Base-by-base conservation (phyloP, 2,329 filamentous ascomycete species). In the Ophiostoma populinum region DNA sequence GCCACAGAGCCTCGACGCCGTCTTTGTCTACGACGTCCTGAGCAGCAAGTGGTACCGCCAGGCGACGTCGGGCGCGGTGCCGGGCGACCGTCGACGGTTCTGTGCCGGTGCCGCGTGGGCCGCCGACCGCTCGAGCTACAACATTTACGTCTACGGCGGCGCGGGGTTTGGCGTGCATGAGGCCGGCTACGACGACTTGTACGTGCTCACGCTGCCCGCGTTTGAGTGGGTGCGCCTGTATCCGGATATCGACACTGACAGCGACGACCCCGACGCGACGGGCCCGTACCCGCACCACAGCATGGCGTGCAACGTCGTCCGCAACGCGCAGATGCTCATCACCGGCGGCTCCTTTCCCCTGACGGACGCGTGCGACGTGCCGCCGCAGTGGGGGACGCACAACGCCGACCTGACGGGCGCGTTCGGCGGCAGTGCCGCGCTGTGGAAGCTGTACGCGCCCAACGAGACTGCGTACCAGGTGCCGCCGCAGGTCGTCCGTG, bases 141-240 rank as follows among this genome's bases (percentile, higher is more conserved):
- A 77, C 43, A 69, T 77, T 66, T 75, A 76, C 43, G 47, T 75
- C 3, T 75, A 75, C 45, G 72, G 72, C 28, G 72, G 72, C 12
- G 56, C 59, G 17, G 60, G 61, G 7, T 59, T 68, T 35, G 55
- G 57, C 2, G 47, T 51, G 3, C 52, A 62, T 24, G 56, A 56
- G 0, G 53, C 58, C 11, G 70, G 67, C 16, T 75, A 61, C 45
- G 67, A 75, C 45, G 71, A 77, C 51, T 59, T 68, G 36, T 77
- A 73, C 45, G 66, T 76, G 36, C 57, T 77, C 15, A 63, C 64
- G 7, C 55, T 78, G 12, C 73, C 72, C 1, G 65, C 67, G 2
- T 78, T 77, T 49, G 66, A 58, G 4, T 78, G 72, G 72, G 66
- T 74, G 42, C 67, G 66, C 42, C 57, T 63, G 43, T 67, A 60